Evolutionary conservation across 1,284 basidiomycete genomes (phyloP).

Genomic region (Lentinula novae-zelandiae): DNA sequence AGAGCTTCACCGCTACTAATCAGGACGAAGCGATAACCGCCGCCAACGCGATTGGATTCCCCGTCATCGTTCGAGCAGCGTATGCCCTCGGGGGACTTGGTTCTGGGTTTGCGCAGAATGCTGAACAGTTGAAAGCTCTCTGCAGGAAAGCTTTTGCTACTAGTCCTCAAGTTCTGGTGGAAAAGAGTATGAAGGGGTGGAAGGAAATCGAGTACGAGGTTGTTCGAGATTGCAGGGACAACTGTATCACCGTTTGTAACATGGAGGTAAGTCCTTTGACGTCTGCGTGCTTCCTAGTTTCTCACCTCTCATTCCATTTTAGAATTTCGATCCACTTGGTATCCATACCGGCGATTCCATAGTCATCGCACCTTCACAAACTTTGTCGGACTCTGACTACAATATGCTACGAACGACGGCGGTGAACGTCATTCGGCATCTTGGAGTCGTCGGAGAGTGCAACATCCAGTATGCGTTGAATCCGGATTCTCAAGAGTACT

Average conservation of each 20-base stretch:
- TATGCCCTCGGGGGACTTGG: slow-evolving; percentile 96
- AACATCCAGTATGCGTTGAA: slow-evolving; percentile 99
- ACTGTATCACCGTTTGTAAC: slow-evolving; percentile 99
- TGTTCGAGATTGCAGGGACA: slow-evolving; percentile 95
- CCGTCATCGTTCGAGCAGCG: slow-evolving; percentile 95
- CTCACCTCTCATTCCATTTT: neutral
- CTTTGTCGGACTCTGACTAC: slow-evolving; percentile 95
- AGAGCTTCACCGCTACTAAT: slow-evolving; percentile 82
- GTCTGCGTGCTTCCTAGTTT: neutral
- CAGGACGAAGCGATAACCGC: slow-evolving; percentile 83
- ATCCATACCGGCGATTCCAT: slow-evolving; percentile 99
- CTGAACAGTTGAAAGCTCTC: slow-evolving; percentile 81
- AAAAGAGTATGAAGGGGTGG: slow-evolving; percentile 99
- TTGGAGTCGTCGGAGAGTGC: slow-evolving; percentile 97
- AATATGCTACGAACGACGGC: slow-evolving; percentile 99
- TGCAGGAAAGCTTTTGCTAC: slow-evolving; percentile 96
- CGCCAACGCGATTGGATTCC: slow-evolving; percentile 89
- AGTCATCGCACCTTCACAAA: slow-evolving; percentile 96
- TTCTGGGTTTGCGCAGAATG: slow-evolving; percentile 91
- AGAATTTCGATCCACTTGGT: slow-evolving; percentile 99
- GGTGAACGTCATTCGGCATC: slow-evolving; percentile 95
- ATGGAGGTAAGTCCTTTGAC: slow-evolving; percentile 78
- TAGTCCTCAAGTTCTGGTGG: slow-evolving; percentile 94
- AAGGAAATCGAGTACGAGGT: slow-evolving; percentile 99
- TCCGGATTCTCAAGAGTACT: slow-evolving; percentile 93